Conservation (phyloP, 2,329 filamentous ascomycete genomes). For the Thelonectria olida region DNA sequence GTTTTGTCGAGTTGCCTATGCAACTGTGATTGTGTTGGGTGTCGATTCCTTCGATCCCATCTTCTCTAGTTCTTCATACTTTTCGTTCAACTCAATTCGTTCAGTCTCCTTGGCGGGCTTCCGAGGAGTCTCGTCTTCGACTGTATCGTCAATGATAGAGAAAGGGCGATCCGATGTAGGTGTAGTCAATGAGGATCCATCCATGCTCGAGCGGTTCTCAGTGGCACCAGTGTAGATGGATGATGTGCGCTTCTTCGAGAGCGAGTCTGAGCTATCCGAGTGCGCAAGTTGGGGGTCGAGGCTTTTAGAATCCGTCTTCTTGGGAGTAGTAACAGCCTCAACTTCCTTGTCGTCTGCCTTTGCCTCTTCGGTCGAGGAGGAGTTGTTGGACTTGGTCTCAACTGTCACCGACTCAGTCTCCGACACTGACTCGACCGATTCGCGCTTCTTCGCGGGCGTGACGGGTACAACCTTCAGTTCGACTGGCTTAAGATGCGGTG, state of each 20-base stretch:
- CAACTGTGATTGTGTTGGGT: slow-evolving; percentile 39
- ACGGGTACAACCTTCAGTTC: slow-evolving; percentile 25
- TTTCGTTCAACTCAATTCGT: slow-evolving; percentile 33
- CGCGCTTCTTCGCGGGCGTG: slow-evolving; percentile 25
- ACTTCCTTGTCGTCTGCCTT: slow-evolving; percentile 18
- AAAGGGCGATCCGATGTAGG: slow-evolving; percentile 49
- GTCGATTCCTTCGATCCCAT: slow-evolving; percentile 37
- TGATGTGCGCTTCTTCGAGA: slow-evolving; percentile 47
- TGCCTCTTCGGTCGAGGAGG: neutral
- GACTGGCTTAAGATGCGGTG: slow-evolving; percentile 30
- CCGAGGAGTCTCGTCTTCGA: slow-evolving; percentile 44
- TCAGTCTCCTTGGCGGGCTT: slow-evolving; percentile 39
- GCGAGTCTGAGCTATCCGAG: slow-evolving; percentile 41
- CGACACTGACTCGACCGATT: slow-evolving; percentile 27
- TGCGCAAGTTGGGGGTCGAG: slow-evolving; percentile 32
- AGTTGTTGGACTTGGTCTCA: slow-evolving; percentile 23
- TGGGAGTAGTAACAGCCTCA: slow-evolving; percentile 3
- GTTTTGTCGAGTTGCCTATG: slow-evolving; percentile 30
- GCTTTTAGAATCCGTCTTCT: slow-evolving; percentile 20
- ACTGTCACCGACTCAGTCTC: slow-evolving; percentile 34
- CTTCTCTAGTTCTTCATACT: slow-evolving; percentile 33
- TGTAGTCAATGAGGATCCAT: slow-evolving; percentile 49
- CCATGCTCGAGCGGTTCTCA: slow-evolving; percentile 49
- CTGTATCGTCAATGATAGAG: slow-evolving; percentile 44
- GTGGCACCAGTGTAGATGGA: slow-evolving; percentile 50